These are phyloP conservation scores for Solanum gracilifrons DNA, from an alignment of 257 asterid genomes.

Conservation along the genomic window DNA sequence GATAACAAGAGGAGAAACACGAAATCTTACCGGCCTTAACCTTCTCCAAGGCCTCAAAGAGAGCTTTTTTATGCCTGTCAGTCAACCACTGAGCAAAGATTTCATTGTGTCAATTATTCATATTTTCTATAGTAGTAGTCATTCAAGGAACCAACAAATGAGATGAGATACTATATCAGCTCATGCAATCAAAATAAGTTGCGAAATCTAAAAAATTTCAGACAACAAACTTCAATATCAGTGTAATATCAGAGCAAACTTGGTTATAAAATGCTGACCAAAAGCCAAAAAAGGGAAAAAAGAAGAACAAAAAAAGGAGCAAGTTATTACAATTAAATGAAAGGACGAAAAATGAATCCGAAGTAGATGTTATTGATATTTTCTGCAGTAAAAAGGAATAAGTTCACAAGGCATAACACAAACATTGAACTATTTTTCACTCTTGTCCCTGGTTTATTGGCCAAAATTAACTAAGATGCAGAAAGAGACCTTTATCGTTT, in stretches of 20 bases:
- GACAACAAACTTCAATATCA: neutral
- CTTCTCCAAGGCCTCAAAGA: slow-evolving; percentile 84
- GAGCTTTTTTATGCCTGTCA: slow-evolving; percentile 72
- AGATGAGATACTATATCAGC: neutral
- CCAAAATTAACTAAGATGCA: neutral
- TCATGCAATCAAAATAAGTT: neutral
- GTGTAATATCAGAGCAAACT: neutral
- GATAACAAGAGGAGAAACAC: neutral
- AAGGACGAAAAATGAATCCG: neutral
- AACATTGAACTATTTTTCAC: neutral
- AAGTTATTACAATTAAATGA: neutral
- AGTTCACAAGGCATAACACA: neutral
- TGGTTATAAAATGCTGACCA: neutral
- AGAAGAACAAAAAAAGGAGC: too few relatives aligned
- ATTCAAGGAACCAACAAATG: neutral
- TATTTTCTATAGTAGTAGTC: neutral
- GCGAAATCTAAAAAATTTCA: neutral
- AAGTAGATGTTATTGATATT: neutral
- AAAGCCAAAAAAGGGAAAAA: neutral
- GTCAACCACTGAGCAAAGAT: slow-evolving; percentile 53
- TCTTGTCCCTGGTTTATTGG: neutral
- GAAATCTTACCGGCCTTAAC: slow-evolving; percentile 66
- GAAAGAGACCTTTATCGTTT: neutral
- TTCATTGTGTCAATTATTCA: neutral
- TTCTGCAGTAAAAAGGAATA: neutral